phyloP scores from a whole-genome alignment of 2,329 filamentous ascomycete species.

The Coleophoma crateriformis region DNA sequence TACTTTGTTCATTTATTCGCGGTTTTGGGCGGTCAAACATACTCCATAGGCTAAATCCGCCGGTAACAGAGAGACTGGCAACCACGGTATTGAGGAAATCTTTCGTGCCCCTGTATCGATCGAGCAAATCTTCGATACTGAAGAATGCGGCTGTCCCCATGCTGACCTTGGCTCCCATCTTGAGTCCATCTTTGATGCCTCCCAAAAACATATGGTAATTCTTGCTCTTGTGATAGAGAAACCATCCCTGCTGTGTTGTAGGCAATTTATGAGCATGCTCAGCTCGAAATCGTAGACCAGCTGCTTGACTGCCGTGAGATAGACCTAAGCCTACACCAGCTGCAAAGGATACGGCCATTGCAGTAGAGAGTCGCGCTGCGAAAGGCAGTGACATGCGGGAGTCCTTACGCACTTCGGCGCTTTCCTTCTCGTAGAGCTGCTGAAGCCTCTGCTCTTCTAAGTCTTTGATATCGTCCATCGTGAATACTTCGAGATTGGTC shows the following conservation, averaged over 20 bases:
- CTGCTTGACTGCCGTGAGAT: constrained; percentile 65
- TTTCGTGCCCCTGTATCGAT: constrained; percentile 61
- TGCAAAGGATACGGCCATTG: constrained; percentile 55
- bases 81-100: constrained; percentile 79
- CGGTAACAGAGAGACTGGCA: constrained; percentile 79
- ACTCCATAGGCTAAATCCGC: constrained; percentile 84
- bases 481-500: constrained; percentile 2
- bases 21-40: constrained; percentile 26
- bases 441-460: constrained; percentile 3
- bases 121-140: constrained; percentile 78
- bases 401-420: constrained; percentile 9
- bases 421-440: constrained; percentile 8
- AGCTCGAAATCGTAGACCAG: constrained; percentile 81
- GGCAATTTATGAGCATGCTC: constrained; percentile 96
- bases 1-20: constrained; percentile 4
- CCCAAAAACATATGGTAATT: constrained; percentile 76
- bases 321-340: constrained; percentile 68
- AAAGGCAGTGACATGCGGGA: constrained; percentile 56
- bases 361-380: constrained; percentile 59
- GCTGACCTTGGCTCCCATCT: constrained; percentile 65
- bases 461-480: constrained; percentile 7
- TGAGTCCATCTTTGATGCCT: constrained; percentile 71
- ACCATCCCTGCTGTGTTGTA: constrained; percentile 80
- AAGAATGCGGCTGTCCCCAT: constrained; percentile 75
- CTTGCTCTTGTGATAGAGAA: constrained; percentile 97